Evolutionary conservation across 192 early-diverging fungal species (phyloP).

Genomic region (Oehlia diaphana): DNA sequence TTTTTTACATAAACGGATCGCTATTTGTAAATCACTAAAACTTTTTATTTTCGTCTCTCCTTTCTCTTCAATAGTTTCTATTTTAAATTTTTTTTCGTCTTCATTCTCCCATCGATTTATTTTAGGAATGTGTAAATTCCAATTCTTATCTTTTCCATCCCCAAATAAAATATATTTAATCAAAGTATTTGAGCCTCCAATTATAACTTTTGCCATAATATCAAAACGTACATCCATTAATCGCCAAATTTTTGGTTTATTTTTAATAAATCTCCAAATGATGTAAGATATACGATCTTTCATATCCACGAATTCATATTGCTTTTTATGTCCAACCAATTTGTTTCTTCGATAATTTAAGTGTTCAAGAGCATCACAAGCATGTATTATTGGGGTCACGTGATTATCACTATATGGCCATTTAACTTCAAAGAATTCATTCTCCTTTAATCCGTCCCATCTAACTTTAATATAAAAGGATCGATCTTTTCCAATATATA

Average conservation of each 20-base stretch:
- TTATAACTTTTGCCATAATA: neutral
- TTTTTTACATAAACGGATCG: neutral
- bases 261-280: neutral
- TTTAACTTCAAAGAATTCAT: neutral
- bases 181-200: neutral
- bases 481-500: too few species aligned
- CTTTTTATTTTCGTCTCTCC: neutral
- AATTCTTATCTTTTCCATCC: neutral
- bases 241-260: neutral
- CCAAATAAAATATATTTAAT: slow-evolving; percentile 3
- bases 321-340: neutral
- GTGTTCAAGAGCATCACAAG: neutral
- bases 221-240: neutral
- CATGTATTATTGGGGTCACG: neutral
- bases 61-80: neutral
- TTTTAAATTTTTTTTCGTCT: neutral
- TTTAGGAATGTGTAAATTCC: neutral
- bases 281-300: neutral
- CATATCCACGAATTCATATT: neutral
- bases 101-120: neutral
- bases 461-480: too few species aligned
- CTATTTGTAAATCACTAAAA: neutral
- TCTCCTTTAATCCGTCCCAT: too few species aligned
- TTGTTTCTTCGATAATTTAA: neutral
- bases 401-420: slow-evolving; percentile 3